phyloP scores from a whole-genome alignment of 805 yeast genomes.

The Sugiyamaella smithiae region DNA sequence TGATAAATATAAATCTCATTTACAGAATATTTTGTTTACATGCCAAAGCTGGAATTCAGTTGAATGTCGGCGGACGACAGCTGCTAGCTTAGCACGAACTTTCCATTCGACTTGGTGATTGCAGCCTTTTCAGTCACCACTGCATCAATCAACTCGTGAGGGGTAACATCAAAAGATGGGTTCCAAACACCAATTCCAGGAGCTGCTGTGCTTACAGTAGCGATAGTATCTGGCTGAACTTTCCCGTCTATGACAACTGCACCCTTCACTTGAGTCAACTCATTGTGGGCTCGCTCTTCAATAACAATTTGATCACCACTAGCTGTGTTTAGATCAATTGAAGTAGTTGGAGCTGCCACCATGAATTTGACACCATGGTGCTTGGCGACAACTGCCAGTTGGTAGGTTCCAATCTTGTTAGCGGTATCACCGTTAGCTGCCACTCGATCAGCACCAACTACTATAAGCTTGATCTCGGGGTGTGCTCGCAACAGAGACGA shows the following conservation, averaged over 20 bases:
- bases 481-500: slow-evolving; percentile 60
- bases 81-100: slow-evolving; percentile 42
- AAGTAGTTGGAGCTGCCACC: slow-evolving; percentile 94
- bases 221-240: slow-evolving; percentile 30
- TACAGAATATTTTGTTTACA: too few relatives aligned
- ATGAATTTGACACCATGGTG: slow-evolving; percentile 71
- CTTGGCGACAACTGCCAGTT: slow-evolving; percentile 71
- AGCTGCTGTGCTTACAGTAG: slow-evolving; percentile 78
- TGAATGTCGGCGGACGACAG: too few relatives aligned
- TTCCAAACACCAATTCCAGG: slow-evolving; percentile 88
- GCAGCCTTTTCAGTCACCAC: slow-evolving; percentile 81
- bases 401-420: slow-evolving; percentile 93
- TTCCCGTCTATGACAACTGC: slow-evolving; percentile 44
- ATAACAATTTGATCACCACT: slow-evolving; percentile 76
- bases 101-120: slow-evolving; percentile 52
- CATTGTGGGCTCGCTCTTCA: slow-evolving; percentile 82
- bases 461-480: slow-evolving; percentile 79
- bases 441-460: slow-evolving; percentile 94
- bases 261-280: slow-evolving; percentile 75
- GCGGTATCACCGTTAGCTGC: slow-evolving; percentile 95
- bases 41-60: too few relatives aligned
- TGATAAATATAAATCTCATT: too few relatives aligned
- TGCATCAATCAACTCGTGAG: slow-evolving; percentile 75
- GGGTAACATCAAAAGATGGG: slow-evolving; percentile 94
- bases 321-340: slow-evolving; percentile 67